A percentile compares a stretch with the other conserved stretches of the same genome.
These are phyloP conservation scores for Gossypium lobatum DNA, from an alignment of 441 rosid species.

Conservation along the genomic window DNA sequence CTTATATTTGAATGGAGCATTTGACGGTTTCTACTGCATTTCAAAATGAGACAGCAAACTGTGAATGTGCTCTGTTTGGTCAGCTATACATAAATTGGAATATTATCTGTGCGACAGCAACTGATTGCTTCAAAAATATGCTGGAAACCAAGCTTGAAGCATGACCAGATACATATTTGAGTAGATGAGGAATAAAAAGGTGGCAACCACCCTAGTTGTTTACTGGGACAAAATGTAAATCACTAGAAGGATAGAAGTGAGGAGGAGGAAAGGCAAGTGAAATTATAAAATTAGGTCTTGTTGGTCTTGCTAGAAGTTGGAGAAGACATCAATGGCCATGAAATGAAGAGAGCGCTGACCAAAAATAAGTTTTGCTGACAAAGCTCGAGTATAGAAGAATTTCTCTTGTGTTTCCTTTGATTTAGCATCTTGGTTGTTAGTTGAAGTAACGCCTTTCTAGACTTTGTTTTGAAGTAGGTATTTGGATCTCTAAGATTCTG, in stretches of 20 bases:
- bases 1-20: background rate
- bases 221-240: background rate
- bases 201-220: background rate
- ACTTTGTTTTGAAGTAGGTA: background rate
- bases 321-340: background rate
- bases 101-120: background rate
- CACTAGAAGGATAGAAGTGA: background rate
- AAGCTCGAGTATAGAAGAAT: background rate
- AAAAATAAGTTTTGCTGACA: background rate
- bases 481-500: background rate
- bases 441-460: background rate
- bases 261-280: background rate
- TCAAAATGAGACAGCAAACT: background rate
- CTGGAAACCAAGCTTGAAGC: background rate
- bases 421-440: background rate
- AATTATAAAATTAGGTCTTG: background rate
- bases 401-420: background rate
- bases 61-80: background rate
- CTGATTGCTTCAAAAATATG: background rate
- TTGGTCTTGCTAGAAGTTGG: background rate
- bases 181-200: background rate
- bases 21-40: background rate
- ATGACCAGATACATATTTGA: background rate
- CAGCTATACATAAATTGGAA: background rate
- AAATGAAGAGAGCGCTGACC: background rate